Base-by-base conservation (phyloP, 805 yeast genomes). In the Barnettozyma vustinii region DNA sequence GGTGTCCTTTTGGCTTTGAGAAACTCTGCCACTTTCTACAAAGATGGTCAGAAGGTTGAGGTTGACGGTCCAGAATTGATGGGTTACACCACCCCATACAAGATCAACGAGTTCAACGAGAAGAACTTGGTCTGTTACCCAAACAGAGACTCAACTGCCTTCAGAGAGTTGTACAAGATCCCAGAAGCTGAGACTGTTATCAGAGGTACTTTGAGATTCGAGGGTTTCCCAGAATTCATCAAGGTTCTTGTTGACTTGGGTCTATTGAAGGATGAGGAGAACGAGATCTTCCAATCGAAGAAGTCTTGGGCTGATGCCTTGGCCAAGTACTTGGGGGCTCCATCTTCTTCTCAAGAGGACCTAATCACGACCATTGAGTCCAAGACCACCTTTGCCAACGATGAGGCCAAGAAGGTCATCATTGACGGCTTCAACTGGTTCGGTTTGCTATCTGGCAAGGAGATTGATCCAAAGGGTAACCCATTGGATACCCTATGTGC, bases 201-300 rank as follows among this genome's bases (percentile, higher is more conserved):
- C 64, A 87, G 99, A 76, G 99, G 99, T 66, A 94, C 99, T 55
- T 79, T 94, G 67, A 83, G 99, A 75, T 94, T 78, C 82, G 97
- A 90, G 75, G 99, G 99, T 45, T 94, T 94, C 92, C 97, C 98
- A 52, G 96, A 92, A 74, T 92, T 94, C 69, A 84, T 91, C 69
- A 91, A 91, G 75, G 97, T 85, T 42, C 79, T 94, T 45, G 98
- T 94, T 50, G 98, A 92, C 71, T 72, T 90, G 60, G 97, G 97
- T 23, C 84, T 94, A 79, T 77, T 94, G 66, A 83, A 81, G 66
- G 99, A 94, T 59, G 84, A 80, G 26, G 78, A 79, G 55, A 68
- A 71, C 54, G 83, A 79, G 52, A 71, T 76, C 55, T 82, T 91
- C 71, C 62, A 76, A 51, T 63, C 72, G 50, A 70, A 77, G 46